These are phyloP conservation scores for Calocybe indica DNA, from an alignment of 768 basidiomycete species.

Conservation along the genomic window DNA sequence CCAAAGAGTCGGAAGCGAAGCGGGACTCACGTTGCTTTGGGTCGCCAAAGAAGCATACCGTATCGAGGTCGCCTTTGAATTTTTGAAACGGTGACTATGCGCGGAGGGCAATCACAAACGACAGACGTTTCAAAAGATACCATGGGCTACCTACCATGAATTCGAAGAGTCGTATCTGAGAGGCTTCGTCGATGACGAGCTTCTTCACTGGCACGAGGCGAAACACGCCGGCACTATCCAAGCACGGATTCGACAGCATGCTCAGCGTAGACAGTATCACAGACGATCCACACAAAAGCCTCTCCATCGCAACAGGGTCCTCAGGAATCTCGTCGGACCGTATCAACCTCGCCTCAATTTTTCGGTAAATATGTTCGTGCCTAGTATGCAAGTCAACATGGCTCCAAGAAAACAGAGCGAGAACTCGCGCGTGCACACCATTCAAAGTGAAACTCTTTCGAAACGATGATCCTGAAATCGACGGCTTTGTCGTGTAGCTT, in stretches of 20 bases:
- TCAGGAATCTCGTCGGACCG: conserved; percentile 28
- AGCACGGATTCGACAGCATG: conserved; percentile 44
- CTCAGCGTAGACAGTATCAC: conserved; percentile 64
- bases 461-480: conserved; percentile 58
- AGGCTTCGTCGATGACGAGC: conserved; percentile 49
- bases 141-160: no score
- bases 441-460: conserved; percentile 53
- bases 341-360: conserved; percentile 43
- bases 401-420: no score
- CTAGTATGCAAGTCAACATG: conserved; percentile 22
- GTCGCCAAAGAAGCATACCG: conserved; percentile 48
- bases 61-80: conserved; percentile 28
- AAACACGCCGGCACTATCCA: conserved; percentile 13
- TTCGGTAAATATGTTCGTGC: conserved; percentile 67
- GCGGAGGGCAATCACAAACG: no score
- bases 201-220: conserved; percentile 29
- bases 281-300: conserved; percentile 30
- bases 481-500: conserved; percentile 42
- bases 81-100: conserved; percentile 31
- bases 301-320: conserved; percentile 13
- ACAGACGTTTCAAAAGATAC: conserved; percentile 27
- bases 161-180: conserved; percentile 29
- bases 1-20: no score
- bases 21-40: conserved; percentile 39
- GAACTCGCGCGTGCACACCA: conserved; percentile 40